These are phyloP conservation scores for Fusarium sp. DNA, from an alignment of 2,329 filamentous ascomycete genomes.

Conservation along the genomic window DNA sequence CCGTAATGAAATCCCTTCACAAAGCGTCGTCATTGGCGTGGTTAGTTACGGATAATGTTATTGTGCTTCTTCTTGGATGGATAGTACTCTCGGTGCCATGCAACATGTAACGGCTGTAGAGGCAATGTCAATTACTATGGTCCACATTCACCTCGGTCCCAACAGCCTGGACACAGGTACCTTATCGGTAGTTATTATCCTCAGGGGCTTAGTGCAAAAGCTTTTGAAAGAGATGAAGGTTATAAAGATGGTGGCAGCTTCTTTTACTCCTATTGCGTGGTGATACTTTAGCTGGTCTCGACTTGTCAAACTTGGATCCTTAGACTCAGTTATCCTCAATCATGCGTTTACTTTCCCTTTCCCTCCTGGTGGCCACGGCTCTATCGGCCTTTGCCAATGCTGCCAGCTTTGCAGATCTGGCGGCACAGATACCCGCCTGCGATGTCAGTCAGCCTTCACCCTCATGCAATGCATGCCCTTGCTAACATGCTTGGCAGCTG, in stretches of 20 bases:
- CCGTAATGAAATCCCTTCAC: background rate
- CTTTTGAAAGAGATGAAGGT: background rate
- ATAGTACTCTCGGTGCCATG: background rate
- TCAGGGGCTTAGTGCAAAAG: slow-evolving; percentile 5
- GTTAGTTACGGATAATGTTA: background rate
- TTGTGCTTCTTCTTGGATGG: background rate
- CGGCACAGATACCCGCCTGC: slow-evolving; percentile 22
- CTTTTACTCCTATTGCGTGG: background rate
- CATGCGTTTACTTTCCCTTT: slow-evolving; percentile 29
- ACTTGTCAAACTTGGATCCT: background rate
- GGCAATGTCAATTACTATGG: background rate
- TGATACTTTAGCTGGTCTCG: background rate
- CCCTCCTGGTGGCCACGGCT: background rate
- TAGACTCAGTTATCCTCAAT: background rate
- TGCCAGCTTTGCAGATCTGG: slow-evolving; percentile 28
- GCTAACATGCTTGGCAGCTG: slow-evolving; percentile 16
- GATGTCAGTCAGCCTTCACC: slow-evolving; percentile 8
- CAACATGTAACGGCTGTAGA: slow-evolving; percentile 5
- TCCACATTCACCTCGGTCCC: background rate
- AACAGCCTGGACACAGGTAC: background rate
- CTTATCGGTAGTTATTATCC: slow-evolving; percentile 11
- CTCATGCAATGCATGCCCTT: background rate
- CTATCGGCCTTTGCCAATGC: slow-evolving; percentile 20
- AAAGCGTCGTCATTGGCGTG: background rate
- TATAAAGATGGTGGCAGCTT: slow-evolving; percentile 3